Evolutionary conservation across 1,284 basidiomycete genomes (phyloP).

Genomic region (Hymenochaete sp.): DNA sequence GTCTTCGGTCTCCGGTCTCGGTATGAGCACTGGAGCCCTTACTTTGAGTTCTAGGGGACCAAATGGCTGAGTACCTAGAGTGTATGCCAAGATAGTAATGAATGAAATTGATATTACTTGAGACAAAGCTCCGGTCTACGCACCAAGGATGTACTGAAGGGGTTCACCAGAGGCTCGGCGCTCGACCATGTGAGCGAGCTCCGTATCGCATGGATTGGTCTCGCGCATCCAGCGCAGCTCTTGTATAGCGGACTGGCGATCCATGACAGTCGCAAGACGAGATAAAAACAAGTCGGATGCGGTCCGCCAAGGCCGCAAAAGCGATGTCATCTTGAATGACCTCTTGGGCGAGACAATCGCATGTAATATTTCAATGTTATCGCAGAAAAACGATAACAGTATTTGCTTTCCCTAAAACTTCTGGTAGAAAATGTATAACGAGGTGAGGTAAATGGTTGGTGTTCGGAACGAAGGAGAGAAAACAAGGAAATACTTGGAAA

Average conservation of each 20-base stretch:
- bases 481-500: no score
- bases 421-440: no score
- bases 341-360: no score
- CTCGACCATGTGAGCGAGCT: constrained; percentile 47
- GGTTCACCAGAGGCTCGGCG: constrained; percentile 65
- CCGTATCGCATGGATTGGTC: constrained; percentile 28
- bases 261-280: constrained; percentile 32
- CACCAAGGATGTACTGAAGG: constrained; percentile 87
- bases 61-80: constrained; percentile 78
- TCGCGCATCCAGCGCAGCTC: constrained; percentile 61
- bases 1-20: constrained; percentile 86
- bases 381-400: no score
- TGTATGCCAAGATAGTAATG: not conserved
- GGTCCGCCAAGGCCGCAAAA: not conserved
- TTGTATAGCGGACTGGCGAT: constrained; percentile 36
- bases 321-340: no score
- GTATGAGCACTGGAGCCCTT: constrained; percentile 78
- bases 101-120: constrained; percentile 8
- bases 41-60: constrained; percentile 66
- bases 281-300: constrained; percentile 22
- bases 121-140: constrained; percentile 13
- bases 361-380: no score
- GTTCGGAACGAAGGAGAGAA: no score
- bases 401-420: no score
- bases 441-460: no score